A percentile compares a stretch with the other conserved stretches of the same genome.
Conservation (phyloP, 306 rosid genomes). For the Trifolium fragiferum region DNA sequence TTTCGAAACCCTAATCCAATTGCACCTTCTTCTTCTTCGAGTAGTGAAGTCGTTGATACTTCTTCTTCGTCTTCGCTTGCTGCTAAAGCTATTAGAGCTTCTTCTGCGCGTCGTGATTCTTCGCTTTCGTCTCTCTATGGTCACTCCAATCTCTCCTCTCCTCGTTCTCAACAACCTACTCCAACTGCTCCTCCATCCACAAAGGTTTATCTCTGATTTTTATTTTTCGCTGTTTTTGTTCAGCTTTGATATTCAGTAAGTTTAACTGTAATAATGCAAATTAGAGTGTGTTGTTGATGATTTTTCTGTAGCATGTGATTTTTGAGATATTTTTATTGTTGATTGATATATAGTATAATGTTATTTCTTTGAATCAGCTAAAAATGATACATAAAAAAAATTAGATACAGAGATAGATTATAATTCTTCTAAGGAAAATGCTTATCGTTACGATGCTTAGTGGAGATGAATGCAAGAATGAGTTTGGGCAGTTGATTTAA, state of each 20-base stretch:
- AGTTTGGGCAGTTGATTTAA: too few relatives aligned
- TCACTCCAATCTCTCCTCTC: conserved; percentile 53
- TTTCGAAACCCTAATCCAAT: conserved; percentile 46
- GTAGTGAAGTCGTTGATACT: conserved; percentile 28
- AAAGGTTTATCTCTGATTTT: conserved; percentile 33
- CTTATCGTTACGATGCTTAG: too few relatives aligned
- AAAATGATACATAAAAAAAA: background rate
- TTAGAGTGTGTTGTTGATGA: background rate
- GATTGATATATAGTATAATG: background rate
- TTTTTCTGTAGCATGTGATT: conserved; percentile 13
- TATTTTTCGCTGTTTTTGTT: background rate
- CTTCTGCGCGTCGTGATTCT: conserved; percentile 87
- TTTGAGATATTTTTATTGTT: background rate
- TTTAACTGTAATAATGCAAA: background rate
- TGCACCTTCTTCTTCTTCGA: conserved; percentile 28
- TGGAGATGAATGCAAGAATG: too few relatives aligned
- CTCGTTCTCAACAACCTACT: conserved; percentile 39
- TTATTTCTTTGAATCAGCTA: too few relatives aligned
- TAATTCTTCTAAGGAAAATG: background rate
- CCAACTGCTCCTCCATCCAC: conserved; percentile 42
- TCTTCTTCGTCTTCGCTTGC: conserved; percentile 76
- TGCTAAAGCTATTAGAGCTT: conserved; percentile 91
- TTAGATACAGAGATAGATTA: background rate
- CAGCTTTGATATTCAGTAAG: background rate
- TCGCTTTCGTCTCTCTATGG: conserved; percentile 91